phyloP scores from a whole-genome alignment of 75 land plant genomes.

The Picea sitchensis region DNA sequence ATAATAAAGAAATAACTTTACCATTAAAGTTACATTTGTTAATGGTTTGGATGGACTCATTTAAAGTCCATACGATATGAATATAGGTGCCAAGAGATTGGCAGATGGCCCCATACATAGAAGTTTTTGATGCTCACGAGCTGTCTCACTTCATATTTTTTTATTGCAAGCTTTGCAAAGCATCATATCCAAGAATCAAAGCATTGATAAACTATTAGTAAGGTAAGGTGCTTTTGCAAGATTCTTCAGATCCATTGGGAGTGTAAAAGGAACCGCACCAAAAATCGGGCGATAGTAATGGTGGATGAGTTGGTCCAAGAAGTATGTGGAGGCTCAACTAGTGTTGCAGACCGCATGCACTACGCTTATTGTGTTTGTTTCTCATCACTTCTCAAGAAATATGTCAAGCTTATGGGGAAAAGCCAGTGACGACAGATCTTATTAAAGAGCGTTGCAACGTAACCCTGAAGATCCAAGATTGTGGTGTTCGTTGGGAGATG shows the following conservation, averaged over 20 bases:
- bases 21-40: no score
- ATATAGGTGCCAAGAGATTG: no score
- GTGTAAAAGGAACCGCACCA: constrained; percentile 71
- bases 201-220: background rate
- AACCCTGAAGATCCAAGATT: constrained; percentile 77
- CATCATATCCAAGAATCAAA: no score
- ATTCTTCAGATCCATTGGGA: constrained; percentile 89
- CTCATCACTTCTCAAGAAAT: constrained; percentile 81
- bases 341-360: constrained; percentile 49
- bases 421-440: constrained; percentile 81
- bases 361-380: constrained; percentile 62
- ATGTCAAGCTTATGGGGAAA: constrained; percentile 37
- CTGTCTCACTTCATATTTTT: no score
- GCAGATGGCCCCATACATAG: no score
- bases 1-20: no score
- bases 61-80: no score
- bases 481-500: constrained; percentile 98
- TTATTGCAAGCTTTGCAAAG: no score
- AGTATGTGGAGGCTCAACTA: constrained; percentile 28
- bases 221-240: constrained; percentile 64
- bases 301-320: constrained; percentile 76
- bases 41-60: no score
- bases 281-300: constrained; percentile 76
- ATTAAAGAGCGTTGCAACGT: constrained; percentile 63
- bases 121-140: no score